Evolutionary conservation across 176 grass and related monocot genomes (phyloP).

Genomic region (Oryza australiensis): DNA sequence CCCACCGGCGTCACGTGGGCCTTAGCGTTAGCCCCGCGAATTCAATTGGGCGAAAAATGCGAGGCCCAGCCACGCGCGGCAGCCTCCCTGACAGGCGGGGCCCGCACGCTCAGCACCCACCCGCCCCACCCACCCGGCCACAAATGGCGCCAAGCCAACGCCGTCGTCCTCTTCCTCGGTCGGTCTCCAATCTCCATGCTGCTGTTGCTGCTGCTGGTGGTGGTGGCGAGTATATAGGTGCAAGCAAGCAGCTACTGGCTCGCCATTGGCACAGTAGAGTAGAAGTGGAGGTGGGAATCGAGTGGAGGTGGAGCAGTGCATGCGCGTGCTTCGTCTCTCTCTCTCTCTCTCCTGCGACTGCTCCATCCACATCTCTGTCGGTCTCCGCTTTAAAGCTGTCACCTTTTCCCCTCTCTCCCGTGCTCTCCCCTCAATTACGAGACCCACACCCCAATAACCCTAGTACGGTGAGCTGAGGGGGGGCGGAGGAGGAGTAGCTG

Average conservation of each 20-base stretch:
- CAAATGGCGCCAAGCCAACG: neutral
- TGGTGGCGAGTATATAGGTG: neutral
- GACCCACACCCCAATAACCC: neutral
- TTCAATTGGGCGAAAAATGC: neutral
- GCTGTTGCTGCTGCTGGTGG: too few relatives aligned
- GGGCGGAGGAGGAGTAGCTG: neutral
- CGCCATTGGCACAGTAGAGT: neutral
- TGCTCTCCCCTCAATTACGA: slow-evolving; percentile 35
- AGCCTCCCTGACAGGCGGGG: neutral
- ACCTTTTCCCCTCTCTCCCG: slow-evolving; percentile 39
- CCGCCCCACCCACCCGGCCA: too few relatives aligned
- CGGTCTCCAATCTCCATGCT: too few relatives aligned
- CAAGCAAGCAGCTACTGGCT: neutral
- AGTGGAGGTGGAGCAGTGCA: neutral
- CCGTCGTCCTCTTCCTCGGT: neutral
- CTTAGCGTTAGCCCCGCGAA: neutral
- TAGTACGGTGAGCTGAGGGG: too few relatives aligned
- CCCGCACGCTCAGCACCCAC: neutral
- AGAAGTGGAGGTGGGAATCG: neutral
- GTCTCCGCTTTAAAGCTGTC: slow-evolving; percentile 76
- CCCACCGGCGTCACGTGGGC: neutral
- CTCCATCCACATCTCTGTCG: slow-evolving; percentile 49
- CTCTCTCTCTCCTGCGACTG: neutral
- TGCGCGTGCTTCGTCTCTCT: neutral
- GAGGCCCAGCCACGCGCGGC: neutral